These are phyloP conservation scores for Theobroma grandiflorum DNA, from an alignment of 441 rosid genomes.

Conservation along the genomic window DNA sequence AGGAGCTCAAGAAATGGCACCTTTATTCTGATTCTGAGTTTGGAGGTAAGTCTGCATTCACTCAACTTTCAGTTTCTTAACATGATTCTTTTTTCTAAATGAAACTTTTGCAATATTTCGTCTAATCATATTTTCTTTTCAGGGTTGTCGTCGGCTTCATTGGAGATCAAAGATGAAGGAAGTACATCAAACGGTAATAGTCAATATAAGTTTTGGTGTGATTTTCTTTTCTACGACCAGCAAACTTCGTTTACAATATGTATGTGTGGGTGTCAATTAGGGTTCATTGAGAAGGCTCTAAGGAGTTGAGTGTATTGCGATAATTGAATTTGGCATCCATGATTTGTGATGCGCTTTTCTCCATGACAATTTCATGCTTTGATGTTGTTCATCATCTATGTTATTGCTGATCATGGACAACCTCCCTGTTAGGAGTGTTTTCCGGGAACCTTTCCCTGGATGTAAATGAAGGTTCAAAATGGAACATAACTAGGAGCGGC, in stretches of 20 bases:
- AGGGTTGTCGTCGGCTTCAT: constrained; percentile 90
- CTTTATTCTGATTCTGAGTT: constrained; percentile 88
- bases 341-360: not conserved
- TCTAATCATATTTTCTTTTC: constrained; percentile 20
- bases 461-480: constrained; percentile 67
- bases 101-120: not conserved
- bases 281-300: not conserved
- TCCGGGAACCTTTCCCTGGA: constrained; percentile 85
- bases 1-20: constrained; percentile 89
- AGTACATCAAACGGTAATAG: constrained; percentile 55
- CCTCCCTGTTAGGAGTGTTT: constrained; percentile 61
- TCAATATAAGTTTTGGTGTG: constrained; percentile 1
- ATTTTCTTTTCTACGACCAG: too few relatives aligned
- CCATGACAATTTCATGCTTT: not conserved
- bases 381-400: not conserved
- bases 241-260: not conserved
- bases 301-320: not conserved
- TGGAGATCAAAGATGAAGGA: constrained; percentile 70
- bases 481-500: constrained; percentile 85
- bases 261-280: not conserved
- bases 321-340: not conserved
- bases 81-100: not conserved
- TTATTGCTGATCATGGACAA: not conserved
- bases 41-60: constrained; percentile 63
- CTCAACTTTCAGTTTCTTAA: not conserved